phyloP scores from a whole-genome alignment of 306 rosid species.

The Trichosanthes truncata region DNA sequence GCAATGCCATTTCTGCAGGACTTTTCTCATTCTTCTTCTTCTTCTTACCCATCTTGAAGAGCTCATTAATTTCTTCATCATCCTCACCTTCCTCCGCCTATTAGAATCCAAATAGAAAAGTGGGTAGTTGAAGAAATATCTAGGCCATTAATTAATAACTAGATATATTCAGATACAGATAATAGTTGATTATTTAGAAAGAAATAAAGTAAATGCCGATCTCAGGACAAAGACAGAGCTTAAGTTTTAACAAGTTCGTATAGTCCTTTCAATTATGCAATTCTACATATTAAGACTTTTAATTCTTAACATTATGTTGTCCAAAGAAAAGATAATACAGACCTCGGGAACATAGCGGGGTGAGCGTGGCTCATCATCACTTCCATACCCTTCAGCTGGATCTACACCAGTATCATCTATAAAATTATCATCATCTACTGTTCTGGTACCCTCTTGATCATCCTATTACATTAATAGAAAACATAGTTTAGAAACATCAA shows the following conservation, averaged over 20 bases:
- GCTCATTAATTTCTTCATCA: constrained; percentile 61
- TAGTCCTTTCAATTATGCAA: neutral
- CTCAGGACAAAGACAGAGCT: neutral
- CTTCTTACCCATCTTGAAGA: constrained; percentile 77
- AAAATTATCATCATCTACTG: constrained; percentile 83
- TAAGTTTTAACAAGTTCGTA: neutral
- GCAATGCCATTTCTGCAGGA: constrained; percentile 83
- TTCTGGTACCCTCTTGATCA: constrained; percentile 69
- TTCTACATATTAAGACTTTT: neutral
- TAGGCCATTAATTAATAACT: neutral
- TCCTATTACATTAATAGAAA: constrained; percentile 39
- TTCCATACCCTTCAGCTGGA: constrained; percentile 47
- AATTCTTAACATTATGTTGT: neutral
- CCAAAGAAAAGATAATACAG: neutral
- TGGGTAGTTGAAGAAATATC: neutral
- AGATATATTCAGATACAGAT: neutral
- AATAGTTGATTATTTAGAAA: neutral
- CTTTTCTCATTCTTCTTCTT: constrained; percentile 78
- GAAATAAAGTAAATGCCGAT: neutral
- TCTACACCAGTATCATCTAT: constrained; percentile 94
- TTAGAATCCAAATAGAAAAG: constrained; percentile 9
- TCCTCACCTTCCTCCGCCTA: constrained; percentile 95
- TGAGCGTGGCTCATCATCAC: constrained; percentile 58
- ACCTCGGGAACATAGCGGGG: constrained; percentile 85
- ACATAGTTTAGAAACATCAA: constrained; percentile 13